phyloP scores from a whole-genome alignment of 768 basidiomycete species.

The Boletus bicolor region DNA sequence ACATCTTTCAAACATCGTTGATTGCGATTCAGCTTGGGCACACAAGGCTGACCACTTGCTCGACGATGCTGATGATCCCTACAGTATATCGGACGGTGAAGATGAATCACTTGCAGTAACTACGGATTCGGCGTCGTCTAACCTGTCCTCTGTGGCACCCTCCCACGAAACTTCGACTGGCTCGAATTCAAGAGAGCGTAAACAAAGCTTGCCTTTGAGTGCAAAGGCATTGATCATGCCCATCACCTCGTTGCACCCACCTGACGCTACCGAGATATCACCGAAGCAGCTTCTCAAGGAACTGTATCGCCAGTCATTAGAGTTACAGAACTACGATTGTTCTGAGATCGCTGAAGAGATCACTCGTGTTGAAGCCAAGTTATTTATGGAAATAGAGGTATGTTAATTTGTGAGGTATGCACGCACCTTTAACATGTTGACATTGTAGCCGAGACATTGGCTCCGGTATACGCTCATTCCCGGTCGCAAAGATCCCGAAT shows the following conservation, averaged over 20 bases:
- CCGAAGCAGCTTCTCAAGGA: constrained; percentile 62
- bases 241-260: constrained; percentile 24
- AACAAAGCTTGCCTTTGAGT: constrained; percentile 61
- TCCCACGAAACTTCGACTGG: constrained; percentile 24
- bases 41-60: constrained; percentile 55
- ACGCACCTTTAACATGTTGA: not conserved
- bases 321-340: constrained; percentile 54
- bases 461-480: constrained; percentile 72
- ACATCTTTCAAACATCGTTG: constrained; percentile 56
- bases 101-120: constrained; percentile 34
- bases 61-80: constrained; percentile 62
- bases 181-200: constrained; percentile 52
- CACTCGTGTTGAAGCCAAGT: constrained; percentile 63
- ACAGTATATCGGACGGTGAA: constrained; percentile 55
- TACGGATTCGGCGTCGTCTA: constrained; percentile 32
- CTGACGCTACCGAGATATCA: constrained; percentile 38
- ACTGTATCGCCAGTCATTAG: constrained; percentile 55
- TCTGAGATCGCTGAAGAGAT: constrained; percentile 82
- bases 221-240: constrained; percentile 43
- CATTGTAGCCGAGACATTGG: constrained; percentile 78
- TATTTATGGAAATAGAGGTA: constrained; percentile 79
- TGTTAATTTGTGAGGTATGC: constrained; percentile 14
- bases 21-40: constrained; percentile 75
- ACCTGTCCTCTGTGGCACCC: constrained; percentile 20
- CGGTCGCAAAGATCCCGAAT: constrained; percentile 59